Evolutionary conservation across 805 yeast genomes (phyloP).

Genomic region (Candida ulmi): DNA sequence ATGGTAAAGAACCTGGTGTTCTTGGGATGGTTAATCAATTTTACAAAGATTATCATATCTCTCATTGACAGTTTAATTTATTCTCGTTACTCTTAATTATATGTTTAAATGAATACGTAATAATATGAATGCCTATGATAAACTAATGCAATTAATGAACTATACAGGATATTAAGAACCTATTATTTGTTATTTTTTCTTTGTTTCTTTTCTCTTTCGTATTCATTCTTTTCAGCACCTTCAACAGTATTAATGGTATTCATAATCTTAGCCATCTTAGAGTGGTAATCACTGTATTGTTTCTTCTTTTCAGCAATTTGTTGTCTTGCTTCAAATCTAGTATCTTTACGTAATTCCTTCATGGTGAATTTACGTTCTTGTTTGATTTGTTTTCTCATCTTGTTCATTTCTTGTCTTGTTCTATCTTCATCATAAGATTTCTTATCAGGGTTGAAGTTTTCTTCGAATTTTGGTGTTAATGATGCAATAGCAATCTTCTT

Average conservation of each 20-base stretch:
- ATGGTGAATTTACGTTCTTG: slow-evolving; percentile 84
- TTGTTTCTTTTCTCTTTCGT: slow-evolving; percentile 76
- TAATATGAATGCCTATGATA: too few species aligned
- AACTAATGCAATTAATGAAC: too few species aligned
- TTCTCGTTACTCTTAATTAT: neutral
- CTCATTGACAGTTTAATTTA: slow-evolving; percentile 3
- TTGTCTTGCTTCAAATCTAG: slow-evolving; percentile 82
- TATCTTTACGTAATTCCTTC: slow-evolving; percentile 87
- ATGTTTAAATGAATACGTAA: too few species aligned
- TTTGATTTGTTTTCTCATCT: slow-evolving; percentile 81
- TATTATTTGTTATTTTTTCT: slow-evolving; percentile 45
- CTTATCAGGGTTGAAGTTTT: slow-evolving; percentile 92
- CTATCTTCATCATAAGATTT: slow-evolving; percentile 83
- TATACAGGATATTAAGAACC: too few species aligned
- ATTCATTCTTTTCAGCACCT: slow-evolving; percentile 91
- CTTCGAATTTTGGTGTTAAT: slow-evolving; percentile 88
- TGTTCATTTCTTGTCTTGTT: slow-evolving; percentile 74
- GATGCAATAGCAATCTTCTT: slow-evolving; percentile 80
- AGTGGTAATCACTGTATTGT: slow-evolving; percentile 74
- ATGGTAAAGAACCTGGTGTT: slow-evolving; percentile 44
- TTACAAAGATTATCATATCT: slow-evolving; percentile 42
- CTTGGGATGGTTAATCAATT: slow-evolving; percentile 77
- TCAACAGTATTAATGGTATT: slow-evolving; percentile 88
- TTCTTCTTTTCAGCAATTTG: slow-evolving; percentile 72
- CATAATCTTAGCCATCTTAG: slow-evolving; percentile 81